Base-by-base conservation (phyloP, 2,329 filamentous ascomycete species). In the Claviceps africana region DNA sequence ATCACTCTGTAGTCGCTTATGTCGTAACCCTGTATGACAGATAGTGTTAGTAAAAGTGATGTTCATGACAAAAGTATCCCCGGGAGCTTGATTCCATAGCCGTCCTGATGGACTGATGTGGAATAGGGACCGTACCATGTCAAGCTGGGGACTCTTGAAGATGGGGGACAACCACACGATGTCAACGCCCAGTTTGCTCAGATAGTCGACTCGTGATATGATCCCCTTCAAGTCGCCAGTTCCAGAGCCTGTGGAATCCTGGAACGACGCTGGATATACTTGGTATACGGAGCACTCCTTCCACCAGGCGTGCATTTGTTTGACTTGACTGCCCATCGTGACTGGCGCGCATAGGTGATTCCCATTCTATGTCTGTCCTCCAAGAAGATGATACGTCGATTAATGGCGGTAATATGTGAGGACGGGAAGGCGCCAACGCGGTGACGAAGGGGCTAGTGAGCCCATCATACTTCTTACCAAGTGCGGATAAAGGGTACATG, bases 1-100 rank as follows among this genome's bases (percentile, higher is more conserved):
- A 89, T 81, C 35, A 68, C 72, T 57, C 78, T 74, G 58, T 88
- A 88, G 64, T 88, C 77, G 13, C 77, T 76, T 50, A 87, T 77
- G 60, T 87, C 85, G 62, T 87, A 87, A 42, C 83, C 70, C 83
- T 70, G 51, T 19, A 21, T 51, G 22, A 39, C 56, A 37, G 28
- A 25, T 22, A 25, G 42, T 25, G 30, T 51, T 5, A 46, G 21
- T 2, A 22, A n/a, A 33, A 35, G 6, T 13, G 39, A 22, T 19
- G 11, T 9, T 28, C 17, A 15, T n/a, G 2, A 10, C 9, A 15
- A 25, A 25, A 40, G n/a, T 40, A 3, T 17, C 19, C n/a, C 10
- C 17, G 37, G 37, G 17, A n/a, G 4, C 37, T 40, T 17, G 25
- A 3, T 25, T 25, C 25, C 11, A 33, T 35, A 13, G 31, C 5